Conservation (phyloP, 164 flowering plant genomes). For the Stephania japonica region DNA sequence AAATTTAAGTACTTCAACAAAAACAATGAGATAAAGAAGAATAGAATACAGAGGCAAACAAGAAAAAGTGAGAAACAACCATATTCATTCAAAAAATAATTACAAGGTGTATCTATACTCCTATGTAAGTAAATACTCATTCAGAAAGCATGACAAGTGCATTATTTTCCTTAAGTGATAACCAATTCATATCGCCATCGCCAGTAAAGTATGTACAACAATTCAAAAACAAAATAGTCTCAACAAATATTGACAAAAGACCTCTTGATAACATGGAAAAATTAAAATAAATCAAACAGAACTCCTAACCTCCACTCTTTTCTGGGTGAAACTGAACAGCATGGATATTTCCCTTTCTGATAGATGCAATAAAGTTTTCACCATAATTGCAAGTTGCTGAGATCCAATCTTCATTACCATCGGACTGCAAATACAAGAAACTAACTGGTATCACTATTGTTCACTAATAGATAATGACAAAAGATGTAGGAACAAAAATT, state of each 20-base stretch:
- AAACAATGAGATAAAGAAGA: neutral
- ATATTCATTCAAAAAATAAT: neutral
- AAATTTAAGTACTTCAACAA: neutral
- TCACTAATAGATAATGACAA: neutral
- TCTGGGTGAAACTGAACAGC: constrained; percentile 99
- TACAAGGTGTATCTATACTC: too few species aligned
- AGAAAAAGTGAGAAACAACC: neutral
- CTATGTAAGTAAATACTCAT: neutral
- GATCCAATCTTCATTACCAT: constrained; percentile 79
- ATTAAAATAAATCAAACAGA: neutral
- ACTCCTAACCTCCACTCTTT: constrained; percentile 87
- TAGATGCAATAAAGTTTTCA: constrained; percentile 76
- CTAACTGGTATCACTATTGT: neutral
- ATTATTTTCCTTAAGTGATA: neutral
- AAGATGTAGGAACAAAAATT: neutral
- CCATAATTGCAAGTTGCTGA: constrained; percentile 94
- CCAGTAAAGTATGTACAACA: neutral
- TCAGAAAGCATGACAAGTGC: neutral
- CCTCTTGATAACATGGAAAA: neutral
- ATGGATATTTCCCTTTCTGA: constrained; percentile 84
- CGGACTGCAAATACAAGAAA: constrained; percentile 41
- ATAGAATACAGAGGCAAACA: neutral
- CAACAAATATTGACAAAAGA: too few species aligned
- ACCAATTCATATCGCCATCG: neutral
- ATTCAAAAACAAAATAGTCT: neutral